These are phyloP conservation scores for Fusarium avenaceum DNA, from an alignment of 2,329 filamentous ascomycete genomes.

Conservation along the genomic window DNA sequence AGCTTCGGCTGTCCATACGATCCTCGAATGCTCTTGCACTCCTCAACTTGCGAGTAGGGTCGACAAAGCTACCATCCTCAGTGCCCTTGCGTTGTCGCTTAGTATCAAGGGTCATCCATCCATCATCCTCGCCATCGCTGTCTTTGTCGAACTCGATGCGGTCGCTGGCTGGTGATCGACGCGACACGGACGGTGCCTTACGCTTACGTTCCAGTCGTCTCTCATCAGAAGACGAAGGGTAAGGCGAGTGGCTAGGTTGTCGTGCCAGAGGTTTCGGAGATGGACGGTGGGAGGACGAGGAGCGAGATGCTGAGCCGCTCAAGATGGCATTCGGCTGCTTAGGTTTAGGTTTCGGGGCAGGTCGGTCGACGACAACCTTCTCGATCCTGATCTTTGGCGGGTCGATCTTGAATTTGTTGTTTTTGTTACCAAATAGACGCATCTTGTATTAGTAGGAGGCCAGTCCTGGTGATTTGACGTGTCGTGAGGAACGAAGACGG, in stretches of 20 bases:
- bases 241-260: constrained; percentile 59
- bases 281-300: constrained; percentile 55
- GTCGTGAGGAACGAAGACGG: constrained; percentile 16
- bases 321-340: constrained; percentile 54
- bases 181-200: constrained; percentile 57
- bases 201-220: constrained; percentile 61
- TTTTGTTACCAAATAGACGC: constrained; percentile 59
- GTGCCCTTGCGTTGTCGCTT: constrained; percentile 63
- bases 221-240: constrained; percentile 58
- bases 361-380: constrained; percentile 62
- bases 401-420: constrained; percentile 65
- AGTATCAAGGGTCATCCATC: constrained; percentile 64
- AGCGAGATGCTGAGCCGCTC: constrained; percentile 51
- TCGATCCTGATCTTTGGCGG: constrained; percentile 66
- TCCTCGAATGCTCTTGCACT: constrained; percentile 62
- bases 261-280: constrained; percentile 58
- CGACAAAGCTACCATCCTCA: constrained; percentile 58
- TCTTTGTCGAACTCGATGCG: constrained; percentile 65
- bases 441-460: constrained; percentile 44
- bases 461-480: constrained; percentile 20
- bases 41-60: constrained; percentile 63
- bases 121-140: constrained; percentile 65
- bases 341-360: constrained; percentile 55
- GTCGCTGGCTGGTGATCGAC: constrained; percentile 63
- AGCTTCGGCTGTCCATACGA: constrained; percentile 57